phyloP scores from a whole-genome alignment of 306 rosid species.

The Lupinus albus region DNA sequence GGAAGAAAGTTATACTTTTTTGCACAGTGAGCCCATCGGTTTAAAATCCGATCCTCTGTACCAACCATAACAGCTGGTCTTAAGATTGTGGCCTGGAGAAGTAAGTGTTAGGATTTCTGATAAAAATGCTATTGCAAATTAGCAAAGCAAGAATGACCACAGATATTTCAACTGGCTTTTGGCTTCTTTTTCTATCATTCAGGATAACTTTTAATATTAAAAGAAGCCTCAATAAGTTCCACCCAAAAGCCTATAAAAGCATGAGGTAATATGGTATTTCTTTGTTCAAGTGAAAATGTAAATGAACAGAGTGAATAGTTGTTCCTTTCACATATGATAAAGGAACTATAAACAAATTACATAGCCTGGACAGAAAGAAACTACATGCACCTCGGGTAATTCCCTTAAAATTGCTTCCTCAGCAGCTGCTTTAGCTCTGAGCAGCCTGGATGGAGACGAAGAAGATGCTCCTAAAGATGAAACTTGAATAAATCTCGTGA shows the following conservation, averaged over 20 bases:
- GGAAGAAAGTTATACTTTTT: constrained; percentile 85
- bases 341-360: constrained; percentile 22
- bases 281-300: constrained; percentile 13
- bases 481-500: constrained; percentile 87
- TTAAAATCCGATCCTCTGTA: constrained; percentile 91
- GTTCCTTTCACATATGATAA: constrained; percentile 22
- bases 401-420: constrained; percentile 82
- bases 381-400: constrained; percentile 73
- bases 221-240: constrained; percentile 1
- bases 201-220: neutral
- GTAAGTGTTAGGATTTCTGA: neutral
- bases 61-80: constrained; percentile 84
- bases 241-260: constrained; percentile 29
- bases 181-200: constrained; percentile 22
- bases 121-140: constrained; percentile 18
- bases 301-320: neutral
- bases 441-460: constrained; percentile 81
- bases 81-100: constrained; percentile 84
- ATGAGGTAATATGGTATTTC: constrained; percentile 20
- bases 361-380: constrained; percentile 25
- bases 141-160: constrained; percentile 36
- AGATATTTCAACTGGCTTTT: constrained; percentile 29
- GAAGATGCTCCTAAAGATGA: constrained; percentile 90
- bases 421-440: constrained; percentile 85
- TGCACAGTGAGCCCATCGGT: constrained; percentile 77